Evolutionary conservation across 2,329 filamentous ascomycete species (phyloP).

Genomic region (Cercospora beticola): DNA sequence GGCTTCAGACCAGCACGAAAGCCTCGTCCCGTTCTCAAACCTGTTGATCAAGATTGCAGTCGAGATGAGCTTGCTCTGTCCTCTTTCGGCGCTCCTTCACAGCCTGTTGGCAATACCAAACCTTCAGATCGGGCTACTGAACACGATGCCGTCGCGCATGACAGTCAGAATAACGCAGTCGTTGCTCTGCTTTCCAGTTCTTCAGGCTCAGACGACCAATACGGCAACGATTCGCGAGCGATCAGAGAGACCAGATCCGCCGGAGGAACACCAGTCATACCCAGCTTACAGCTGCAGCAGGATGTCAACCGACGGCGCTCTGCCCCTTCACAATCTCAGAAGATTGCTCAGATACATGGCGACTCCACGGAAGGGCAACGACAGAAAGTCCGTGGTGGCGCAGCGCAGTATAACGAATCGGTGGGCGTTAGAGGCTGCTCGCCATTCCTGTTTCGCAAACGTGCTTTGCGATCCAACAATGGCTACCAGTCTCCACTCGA

Average conservation of each 20-base stretch:
- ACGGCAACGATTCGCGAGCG: too few relatives aligned
- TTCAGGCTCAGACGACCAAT: not conserved
- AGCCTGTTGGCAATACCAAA: conserved; percentile 7
- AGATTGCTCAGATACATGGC: not conserved
- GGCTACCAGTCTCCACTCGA: conserved; percentile 2
- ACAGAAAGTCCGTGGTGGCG: not conserved
- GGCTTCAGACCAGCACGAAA: conserved; percentile 21
- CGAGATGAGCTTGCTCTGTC: conserved; percentile 26
- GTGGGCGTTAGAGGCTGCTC: conserved; percentile 22
- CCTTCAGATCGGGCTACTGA: not conserved
- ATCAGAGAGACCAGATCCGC: not conserved
- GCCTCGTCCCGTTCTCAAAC: conserved; percentile 3
- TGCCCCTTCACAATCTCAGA: conserved; percentile 22
- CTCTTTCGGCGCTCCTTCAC: conserved; percentile 24
- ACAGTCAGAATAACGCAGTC: not conserved
- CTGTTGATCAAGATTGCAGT: conserved; percentile 29
- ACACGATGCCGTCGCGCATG: conserved; percentile 2
- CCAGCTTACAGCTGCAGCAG: not conserved
- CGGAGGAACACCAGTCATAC: not conserved
- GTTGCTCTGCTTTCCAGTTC: not conserved
- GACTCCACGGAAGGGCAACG: conserved; percentile 9
- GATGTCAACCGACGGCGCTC: conserved; percentile 11
- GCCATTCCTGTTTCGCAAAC: conserved; percentile 35
- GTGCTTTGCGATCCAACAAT: conserved; percentile 17
- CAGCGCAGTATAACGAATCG: conserved; percentile 15